Evolutionary conservation across 2,329 filamentous ascomycete genomes (phyloP).

Genomic region (Pezicula rhizophila): DNA sequence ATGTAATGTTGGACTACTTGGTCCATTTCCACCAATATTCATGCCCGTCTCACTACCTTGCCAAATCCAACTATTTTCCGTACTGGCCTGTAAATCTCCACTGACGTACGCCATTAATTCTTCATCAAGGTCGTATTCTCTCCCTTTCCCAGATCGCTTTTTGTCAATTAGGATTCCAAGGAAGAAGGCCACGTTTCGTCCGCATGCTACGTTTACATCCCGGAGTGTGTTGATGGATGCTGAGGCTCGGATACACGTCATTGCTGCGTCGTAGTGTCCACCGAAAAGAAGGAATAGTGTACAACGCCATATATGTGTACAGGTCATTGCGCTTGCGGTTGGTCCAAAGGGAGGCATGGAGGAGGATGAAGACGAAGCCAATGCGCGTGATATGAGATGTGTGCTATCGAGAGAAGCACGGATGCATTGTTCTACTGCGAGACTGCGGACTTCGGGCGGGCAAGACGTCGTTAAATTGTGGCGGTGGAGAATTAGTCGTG

Average conservation of each 20-base stretch:
- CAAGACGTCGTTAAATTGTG: constrained; percentile 78
- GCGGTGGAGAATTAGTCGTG: constrained; percentile 78
- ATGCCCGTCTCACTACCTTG: constrained; percentile 47
- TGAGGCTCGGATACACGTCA: constrained; percentile 66
- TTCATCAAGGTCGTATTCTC: constrained; percentile 52
- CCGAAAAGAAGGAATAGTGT: constrained; percentile 72
- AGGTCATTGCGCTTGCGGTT: constrained; percentile 62
- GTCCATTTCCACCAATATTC: constrained; percentile 17
- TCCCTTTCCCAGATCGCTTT: constrained; percentile 33
- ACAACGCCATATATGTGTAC: constrained; percentile 83
- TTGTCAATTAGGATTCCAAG: constrained; percentile 58
- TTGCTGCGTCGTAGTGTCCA: constrained; percentile 66
- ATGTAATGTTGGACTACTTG: constrained; percentile 16
- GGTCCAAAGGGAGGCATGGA: constrained; percentile 27
- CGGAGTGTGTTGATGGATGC: constrained; percentile 65
- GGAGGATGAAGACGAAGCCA: constrained; percentile 35
- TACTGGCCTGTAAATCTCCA: constrained; percentile 77
- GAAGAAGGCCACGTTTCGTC: constrained; percentile 78
- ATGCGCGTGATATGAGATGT: constrained; percentile 62
- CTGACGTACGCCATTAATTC: constrained; percentile 84
- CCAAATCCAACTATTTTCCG: constrained; percentile 81
- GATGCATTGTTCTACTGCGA: constrained; percentile 73
- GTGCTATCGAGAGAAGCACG: constrained; percentile 73
- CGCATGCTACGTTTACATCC: constrained; percentile 70
- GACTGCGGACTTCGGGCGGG: constrained; percentile 55